These are phyloP conservation scores for Apiotrichum gracile DNA, from an alignment of 1,284 basidiomycete species.

Conservation along the genomic window DNA sequence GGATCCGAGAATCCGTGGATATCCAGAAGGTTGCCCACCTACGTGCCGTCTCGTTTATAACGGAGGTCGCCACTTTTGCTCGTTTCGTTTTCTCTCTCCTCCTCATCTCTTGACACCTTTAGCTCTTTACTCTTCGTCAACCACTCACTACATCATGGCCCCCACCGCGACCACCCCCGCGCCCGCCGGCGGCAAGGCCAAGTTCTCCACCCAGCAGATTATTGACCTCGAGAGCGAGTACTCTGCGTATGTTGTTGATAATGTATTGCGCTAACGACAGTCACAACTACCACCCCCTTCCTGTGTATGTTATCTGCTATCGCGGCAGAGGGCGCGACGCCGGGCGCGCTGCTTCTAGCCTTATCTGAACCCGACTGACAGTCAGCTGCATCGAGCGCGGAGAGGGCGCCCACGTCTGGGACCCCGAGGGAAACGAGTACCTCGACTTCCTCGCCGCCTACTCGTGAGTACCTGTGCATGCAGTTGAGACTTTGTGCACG, in stretches of 20 bases:
- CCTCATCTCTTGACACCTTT: background rate
- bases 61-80: no score
- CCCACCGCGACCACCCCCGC: conserved; percentile 57
- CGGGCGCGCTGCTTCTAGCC: no score
- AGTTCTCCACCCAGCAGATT: conserved; percentile 55
- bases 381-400: conserved; percentile 76
- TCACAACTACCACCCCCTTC: conserved; percentile 89
- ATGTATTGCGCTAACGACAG: conserved; percentile 30
- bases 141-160: conserved; percentile 7
- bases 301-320: conserved; percentile 52
- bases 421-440: conserved; percentile 87
- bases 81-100: background rate
- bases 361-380: background rate
- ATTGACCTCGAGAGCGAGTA: conserved; percentile 73
- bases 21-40: no score
- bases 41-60: no score
- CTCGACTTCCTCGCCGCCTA: conserved; percentile 97
- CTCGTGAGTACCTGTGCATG: conserved; percentile 59
- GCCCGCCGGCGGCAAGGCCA: conserved; percentile 42
- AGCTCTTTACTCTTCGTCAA: background rate
- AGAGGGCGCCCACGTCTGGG: conserved; percentile 88
- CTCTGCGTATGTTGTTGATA: conserved; percentile 37
- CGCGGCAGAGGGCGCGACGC: background rate
- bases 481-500: background rate
- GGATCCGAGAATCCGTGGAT: no score